Evolutionary conservation across 257 asterid species (phyloP).

Genomic region (Dorcoceras hygrometricum): DNA sequence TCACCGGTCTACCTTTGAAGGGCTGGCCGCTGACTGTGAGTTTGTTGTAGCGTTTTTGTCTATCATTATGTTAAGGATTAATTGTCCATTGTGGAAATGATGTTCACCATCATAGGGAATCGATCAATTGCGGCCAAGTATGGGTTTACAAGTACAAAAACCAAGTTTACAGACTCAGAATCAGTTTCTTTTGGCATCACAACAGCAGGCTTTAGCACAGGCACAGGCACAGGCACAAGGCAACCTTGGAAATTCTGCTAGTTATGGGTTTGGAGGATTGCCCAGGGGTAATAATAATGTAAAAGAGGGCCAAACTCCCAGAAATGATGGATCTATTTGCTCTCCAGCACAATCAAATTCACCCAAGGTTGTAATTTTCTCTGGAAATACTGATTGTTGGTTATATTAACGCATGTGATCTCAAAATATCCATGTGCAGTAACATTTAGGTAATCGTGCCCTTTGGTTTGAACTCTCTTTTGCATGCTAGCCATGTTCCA

Average conservation of each 20-base stretch:
- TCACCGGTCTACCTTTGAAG: constrained; percentile 86
- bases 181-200: constrained; percentile 85
- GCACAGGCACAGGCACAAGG: constrained; percentile 97
- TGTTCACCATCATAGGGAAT: constrained; percentile 62
- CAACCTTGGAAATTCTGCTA: constrained; percentile 66
- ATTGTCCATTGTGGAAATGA: constrained; percentile 4
- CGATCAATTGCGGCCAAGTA: constrained; percentile 80
- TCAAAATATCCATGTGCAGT: constrained; percentile 9
- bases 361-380: constrained; percentile 56
- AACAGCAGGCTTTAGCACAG: constrained; percentile 90
- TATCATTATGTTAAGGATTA: constrained; percentile 16
- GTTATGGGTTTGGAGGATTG: constrained; percentile 83
- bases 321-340: constrained; percentile 97
- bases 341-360: constrained; percentile 95
- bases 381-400: constrained; percentile 11
- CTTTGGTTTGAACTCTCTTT: constrained; percentile 6
- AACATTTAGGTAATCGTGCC: constrained; percentile 13
- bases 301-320: constrained; percentile 87
- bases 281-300: constrained; percentile 75
- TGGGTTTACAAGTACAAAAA: constrained; percentile 92
- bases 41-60: constrained; percentile 28
- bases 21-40: constrained; percentile 99
- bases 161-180: constrained; percentile 75
- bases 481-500: constrained; percentile 14
- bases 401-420: constrained; percentile 16